phyloP scores from a whole-genome alignment of 768 basidiomycete species.

The Leucocoprinus birnbaumii region DNA sequence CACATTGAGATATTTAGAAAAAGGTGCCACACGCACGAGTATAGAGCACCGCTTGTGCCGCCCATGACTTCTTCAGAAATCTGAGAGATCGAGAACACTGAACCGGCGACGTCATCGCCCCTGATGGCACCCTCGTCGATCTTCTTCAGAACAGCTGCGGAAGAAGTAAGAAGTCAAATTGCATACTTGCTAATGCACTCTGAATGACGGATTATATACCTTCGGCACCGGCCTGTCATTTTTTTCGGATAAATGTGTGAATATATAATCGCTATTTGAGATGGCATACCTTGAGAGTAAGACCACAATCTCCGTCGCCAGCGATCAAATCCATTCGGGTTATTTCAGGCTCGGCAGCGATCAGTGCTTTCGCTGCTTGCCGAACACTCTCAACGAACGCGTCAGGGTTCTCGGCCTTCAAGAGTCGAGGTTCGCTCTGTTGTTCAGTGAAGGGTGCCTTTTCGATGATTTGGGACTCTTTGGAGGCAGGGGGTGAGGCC shows the following conservation, averaged over 20 bases:
- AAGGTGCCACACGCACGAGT: constrained; percentile 59
- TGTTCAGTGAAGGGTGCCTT: constrained; percentile 4
- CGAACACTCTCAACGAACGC: constrained; percentile 53
- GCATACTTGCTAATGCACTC: neutral
- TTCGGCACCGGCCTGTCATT: constrained; percentile 59
- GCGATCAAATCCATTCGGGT: constrained; percentile 89
- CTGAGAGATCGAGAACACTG: constrained; percentile 66
- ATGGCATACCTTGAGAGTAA: constrained; percentile 42
- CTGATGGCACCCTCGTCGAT: constrained; percentile 53
- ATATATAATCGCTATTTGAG: neutral
- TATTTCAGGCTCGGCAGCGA: constrained; percentile 83
- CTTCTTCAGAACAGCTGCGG: constrained; percentile 55
- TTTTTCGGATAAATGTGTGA: neutral
- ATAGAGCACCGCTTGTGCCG: constrained; percentile 87
- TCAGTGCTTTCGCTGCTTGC: constrained; percentile 62
- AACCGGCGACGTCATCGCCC: constrained; percentile 62
- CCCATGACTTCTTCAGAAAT: constrained; percentile 86
- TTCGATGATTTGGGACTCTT: constrained; percentile 12
- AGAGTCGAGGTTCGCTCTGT: constrained; percentile 10
- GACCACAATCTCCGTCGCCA: constrained; percentile 77
- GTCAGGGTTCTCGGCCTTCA: constrained; percentile 37
- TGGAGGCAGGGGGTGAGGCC: constrained; percentile 30
- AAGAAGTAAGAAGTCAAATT: neutral
- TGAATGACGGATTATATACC: constrained; percentile 32
- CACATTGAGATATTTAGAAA: neutral